Evolutionary conservation across 768 basidiomycete genomes (phyloP).

Genomic region (Zangia roseola): DNA sequence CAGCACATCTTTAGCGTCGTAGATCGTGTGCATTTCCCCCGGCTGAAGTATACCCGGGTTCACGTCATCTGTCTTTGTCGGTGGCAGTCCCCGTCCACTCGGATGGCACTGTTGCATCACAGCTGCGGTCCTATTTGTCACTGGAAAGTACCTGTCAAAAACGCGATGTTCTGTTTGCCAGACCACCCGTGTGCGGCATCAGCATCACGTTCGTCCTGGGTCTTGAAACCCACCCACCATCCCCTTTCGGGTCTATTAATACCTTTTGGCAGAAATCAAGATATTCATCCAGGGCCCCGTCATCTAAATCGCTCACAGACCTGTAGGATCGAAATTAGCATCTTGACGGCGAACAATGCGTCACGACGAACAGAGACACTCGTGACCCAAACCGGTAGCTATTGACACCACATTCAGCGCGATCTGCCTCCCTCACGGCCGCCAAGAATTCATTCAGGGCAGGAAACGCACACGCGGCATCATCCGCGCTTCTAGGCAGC

Average conservation of each 20-base stretch:
- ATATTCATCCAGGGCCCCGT: slow-evolving; percentile 58
- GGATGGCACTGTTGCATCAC: background rate
- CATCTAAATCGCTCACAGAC: slow-evolving; percentile 50
- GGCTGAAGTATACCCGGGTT: slow-evolving; percentile 37
- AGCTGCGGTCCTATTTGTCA: slow-evolving; percentile 13
- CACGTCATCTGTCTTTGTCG: slow-evolving; percentile 7
- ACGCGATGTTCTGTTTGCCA: slow-evolving; percentile 29
- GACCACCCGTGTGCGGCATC: slow-evolving; percentile 3
- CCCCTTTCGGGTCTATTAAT: slow-evolving; percentile 36
- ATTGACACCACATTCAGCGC: slow-evolving; percentile 30
- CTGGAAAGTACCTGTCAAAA: slow-evolving; percentile 43
- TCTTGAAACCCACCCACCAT: slow-evolving; percentile 22
- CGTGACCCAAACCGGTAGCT: slow-evolving; percentile 43
- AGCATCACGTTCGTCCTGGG: slow-evolving; percentile 12
- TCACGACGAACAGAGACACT: slow-evolving; percentile 44
- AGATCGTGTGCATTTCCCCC: slow-evolving; percentile 63
- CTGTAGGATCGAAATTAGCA: slow-evolving; percentile 34
- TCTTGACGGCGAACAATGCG: slow-evolving; percentile 6
- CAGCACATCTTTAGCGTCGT: slow-evolving; percentile 62
- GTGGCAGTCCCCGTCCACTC: slow-evolving; percentile 7
- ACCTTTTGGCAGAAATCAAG: slow-evolving; percentile 62
- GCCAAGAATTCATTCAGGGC: slow-evolving; percentile 47
- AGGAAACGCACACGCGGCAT: slow-evolving; percentile 64
- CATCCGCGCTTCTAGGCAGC: slow-evolving; percentile 43
- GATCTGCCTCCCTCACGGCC: slow-evolving; percentile 38